A percentile compares a stretch with the other conserved stretches of the same genome.
These are phyloP conservation scores for Colletotrichum sp. DNA, from an alignment of 2,329 filamentous ascomycete species.

Conservation along the genomic window DNA sequence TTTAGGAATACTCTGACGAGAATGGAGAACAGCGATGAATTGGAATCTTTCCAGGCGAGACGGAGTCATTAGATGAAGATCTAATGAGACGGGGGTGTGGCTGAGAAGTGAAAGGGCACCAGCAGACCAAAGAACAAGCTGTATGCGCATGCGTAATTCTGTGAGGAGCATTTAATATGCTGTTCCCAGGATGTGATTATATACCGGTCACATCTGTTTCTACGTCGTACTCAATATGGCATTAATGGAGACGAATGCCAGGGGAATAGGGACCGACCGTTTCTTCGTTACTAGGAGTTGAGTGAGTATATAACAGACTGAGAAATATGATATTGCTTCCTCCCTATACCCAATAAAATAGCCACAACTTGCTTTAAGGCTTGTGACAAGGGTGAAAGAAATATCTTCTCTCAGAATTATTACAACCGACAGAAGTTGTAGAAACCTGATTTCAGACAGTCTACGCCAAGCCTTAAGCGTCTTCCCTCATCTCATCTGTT, in stretches of 20 bases:
- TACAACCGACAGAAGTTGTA: not conserved
- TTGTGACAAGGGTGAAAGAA: not conserved
- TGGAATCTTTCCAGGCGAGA: not conserved
- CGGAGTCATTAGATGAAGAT: no score
- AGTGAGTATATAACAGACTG: not conserved
- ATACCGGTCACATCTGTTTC: no score
- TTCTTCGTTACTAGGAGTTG: not conserved
- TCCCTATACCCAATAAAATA: not conserved
- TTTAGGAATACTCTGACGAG: not conserved
- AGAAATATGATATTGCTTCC: not conserved
- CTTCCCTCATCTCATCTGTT: not conserved
- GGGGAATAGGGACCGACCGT: not conserved
- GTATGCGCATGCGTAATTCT: no score
- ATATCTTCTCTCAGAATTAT: not conserved
- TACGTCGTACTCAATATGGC: not conserved
- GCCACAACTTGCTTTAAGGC: not conserved
- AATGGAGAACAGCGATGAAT: not conserved
- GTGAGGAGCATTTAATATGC: not conserved
- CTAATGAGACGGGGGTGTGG: not conserved
- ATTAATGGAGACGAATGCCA: not conserved
- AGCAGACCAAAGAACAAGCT: not conserved
- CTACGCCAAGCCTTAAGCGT: not conserved
- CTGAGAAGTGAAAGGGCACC: not conserved
- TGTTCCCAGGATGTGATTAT: not conserved
- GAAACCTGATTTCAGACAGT: not conserved